These are phyloP conservation scores for Borovskyia barvae DNA, from an alignment of 208 protist genomes.

Conservation along the genomic window DNA sequence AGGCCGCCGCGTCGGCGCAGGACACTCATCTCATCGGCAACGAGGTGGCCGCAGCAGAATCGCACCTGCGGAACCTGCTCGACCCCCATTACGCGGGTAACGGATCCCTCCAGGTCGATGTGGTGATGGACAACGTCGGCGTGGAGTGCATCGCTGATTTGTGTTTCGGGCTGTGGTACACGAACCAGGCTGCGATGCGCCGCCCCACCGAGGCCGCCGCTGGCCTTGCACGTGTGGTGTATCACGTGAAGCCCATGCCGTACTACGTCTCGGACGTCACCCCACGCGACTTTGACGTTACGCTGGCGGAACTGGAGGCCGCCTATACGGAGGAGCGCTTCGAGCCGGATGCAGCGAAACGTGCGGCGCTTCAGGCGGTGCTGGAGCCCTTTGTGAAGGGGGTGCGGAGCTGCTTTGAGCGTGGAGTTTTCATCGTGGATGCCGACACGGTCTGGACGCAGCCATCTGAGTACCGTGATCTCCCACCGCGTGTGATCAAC, in stretches of 20 bases:
- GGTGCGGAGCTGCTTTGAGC: conserved; percentile 39
- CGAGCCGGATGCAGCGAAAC: conserved; percentile 23
- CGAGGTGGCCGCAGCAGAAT: conserved; percentile 37
- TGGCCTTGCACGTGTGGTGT: conserved; percentile 31
- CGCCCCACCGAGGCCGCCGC: conserved; percentile 6
- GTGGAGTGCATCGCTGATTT: conserved; percentile 82
- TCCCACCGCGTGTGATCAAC: conserved; percentile 80
- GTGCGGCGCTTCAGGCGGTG: conserved; percentile 14
- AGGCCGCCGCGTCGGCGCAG: conserved; percentile 24
- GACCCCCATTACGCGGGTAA: conserved; percentile 13
- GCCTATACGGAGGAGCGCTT: conserved; percentile 14
- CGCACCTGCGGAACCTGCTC: conserved; percentile 37
- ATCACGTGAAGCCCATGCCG: conserved; percentile 86
- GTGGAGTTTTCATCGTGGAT: conserved; percentile 49
- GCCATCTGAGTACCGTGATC: conserved; percentile 85
- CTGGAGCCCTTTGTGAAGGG: conserved; percentile 51
- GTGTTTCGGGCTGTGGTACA: conserved; percentile 72
- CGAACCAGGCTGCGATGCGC: conserved; percentile 30
- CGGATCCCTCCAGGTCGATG: conserved; percentile 44
- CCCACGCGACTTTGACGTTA: conserved; percentile 62
- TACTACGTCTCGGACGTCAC: conserved; percentile 92
- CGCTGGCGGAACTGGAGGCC: conserved; percentile 45
- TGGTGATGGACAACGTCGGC: conserved; percentile 89
- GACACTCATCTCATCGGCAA: conserved; percentile 69
- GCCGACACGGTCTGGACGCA: conserved; percentile 81